A percentile compares a stretch with the other conserved stretches of the same genome.
phyloP scores from a whole-genome alignment of 129 eudicot species.

The Lonicera japonica region DNA sequence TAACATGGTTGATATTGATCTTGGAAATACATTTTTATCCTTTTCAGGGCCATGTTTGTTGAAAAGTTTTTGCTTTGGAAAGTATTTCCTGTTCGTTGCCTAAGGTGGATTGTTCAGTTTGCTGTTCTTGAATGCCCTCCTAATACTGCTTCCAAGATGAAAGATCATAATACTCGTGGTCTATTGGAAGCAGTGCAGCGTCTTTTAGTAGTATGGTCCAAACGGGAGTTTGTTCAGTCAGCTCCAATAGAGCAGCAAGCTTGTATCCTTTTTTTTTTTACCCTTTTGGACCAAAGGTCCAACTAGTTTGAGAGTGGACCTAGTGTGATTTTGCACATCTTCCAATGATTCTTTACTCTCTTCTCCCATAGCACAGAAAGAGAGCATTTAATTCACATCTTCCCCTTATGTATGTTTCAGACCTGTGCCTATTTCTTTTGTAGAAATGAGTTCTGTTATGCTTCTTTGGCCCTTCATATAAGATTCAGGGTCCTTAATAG shows the following conservation, averaged over 20 bases:
- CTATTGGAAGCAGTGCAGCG: slow-evolving; percentile 59
- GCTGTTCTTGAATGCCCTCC: slow-evolving; percentile 78
- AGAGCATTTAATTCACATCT: neutral
- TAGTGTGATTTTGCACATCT: neutral
- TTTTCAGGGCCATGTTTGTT: slow-evolving; percentile 61
- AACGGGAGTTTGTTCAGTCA: slow-evolving; percentile 83
- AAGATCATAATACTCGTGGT: slow-evolving; percentile 29
- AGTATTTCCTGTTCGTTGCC: slow-evolving; percentile 81
- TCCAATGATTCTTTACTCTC: neutral
- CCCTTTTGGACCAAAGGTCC: neutral
- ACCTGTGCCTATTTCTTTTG: neutral
- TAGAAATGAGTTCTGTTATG: neutral
- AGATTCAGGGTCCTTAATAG: slow-evolving; percentile 57
- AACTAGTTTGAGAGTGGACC: neutral
- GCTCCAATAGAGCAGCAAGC: slow-evolving; percentile 83
- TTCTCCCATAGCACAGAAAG: neutral
- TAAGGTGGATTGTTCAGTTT: slow-evolving; percentile 91
- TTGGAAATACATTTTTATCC: neutral
- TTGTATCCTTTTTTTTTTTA: slow-evolving; percentile 55
- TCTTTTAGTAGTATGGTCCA: slow-evolving; percentile 75
- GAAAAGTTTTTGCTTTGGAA: slow-evolving; percentile 87
- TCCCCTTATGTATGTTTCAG: neutral
- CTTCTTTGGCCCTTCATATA: slow-evolving; percentile 37
- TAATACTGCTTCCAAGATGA: slow-evolving; percentile 23
- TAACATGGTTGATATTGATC: neutral